Evolutionary conservation across 2,329 filamentous ascomycete species (phyloP).

Genomic region (Elsinoe australis): DNA sequence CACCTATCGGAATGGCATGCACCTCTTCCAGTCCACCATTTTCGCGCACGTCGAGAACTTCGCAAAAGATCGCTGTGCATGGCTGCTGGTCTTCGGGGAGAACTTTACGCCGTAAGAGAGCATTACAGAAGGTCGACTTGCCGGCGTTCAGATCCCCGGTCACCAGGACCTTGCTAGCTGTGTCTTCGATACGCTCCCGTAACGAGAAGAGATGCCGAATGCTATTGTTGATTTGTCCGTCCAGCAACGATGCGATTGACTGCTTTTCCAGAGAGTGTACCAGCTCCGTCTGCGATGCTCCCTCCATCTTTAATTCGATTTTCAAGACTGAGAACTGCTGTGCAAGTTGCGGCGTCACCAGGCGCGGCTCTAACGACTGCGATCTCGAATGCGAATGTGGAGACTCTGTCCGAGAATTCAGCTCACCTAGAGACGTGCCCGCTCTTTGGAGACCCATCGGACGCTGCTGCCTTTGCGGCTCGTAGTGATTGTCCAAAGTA

Average conservation of each 20-base stretch:
- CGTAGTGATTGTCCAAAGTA: conserved; percentile 45
- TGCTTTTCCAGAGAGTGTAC: conserved; percentile 91
- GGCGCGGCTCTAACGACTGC: conserved; percentile 58
- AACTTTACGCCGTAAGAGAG: conserved; percentile 83
- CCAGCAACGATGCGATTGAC: conserved; percentile 81
- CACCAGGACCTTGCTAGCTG: conserved; percentile 89
- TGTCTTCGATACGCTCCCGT: conserved; percentile 92
- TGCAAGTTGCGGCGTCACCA: conserved; percentile 85
- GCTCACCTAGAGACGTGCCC: conserved; percentile 60
- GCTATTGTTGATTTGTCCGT: conserved; percentile 89
- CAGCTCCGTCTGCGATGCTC: conserved; percentile 77
- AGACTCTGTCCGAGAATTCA: conserved; percentile 56
- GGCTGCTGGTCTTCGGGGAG: conserved; percentile 95
- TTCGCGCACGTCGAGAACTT: conserved; percentile 85
- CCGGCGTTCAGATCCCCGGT: conserved; percentile 95
- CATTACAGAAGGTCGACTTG: conserved; percentile 98
- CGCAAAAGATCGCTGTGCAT: conserved; percentile 97
- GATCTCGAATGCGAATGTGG: conserved; percentile 31
- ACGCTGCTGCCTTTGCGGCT: conserved; percentile 36
- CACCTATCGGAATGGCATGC: conserved; percentile 81
- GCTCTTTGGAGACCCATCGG: conserved; percentile 57
- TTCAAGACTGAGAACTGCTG: conserved; percentile 95
- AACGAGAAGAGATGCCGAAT: conserved; percentile 82
- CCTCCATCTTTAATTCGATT: conserved; percentile 83
- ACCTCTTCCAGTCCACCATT: conserved; percentile 91